Base-by-base conservation (phyloP, 306 rosid genomes). In the Vigna reflexopilosa region DNA sequence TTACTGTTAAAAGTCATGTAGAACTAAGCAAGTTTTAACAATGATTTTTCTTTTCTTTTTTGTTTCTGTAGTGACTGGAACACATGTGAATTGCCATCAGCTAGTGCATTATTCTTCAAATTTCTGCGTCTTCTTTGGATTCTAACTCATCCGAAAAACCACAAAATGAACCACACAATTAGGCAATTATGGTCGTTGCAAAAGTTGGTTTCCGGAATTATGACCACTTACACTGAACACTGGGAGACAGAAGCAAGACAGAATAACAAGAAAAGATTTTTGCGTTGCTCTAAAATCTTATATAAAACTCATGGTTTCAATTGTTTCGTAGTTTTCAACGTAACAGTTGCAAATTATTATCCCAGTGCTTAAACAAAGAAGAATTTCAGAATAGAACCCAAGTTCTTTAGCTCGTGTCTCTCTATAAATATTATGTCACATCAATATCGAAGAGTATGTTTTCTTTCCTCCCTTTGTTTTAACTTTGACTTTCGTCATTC, bases 161-260 rank as follows among this genome's bases (percentile, higher is more conserved):
- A 36, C 26, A 34, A 9, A 63, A 63, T n/a, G 8, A 63, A 63
- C 26, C 7, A 34, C 6, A 34, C 38, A 34, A 1, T 34, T 65
- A 38, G 50, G 51, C 70, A 38, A 36, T 38, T 65, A 65, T 65
- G n/a, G 30, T 64, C 28, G 15, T 38, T 65, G 50, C 15, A 65
- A n/a, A 17, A 36, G 28, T 9, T n/a, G 70, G 11, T 17, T 10
- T 38, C 5, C 17, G n/a, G 9, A 62, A 36, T 38, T 38, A 17
- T 17, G 70, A 65, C 30, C n/a, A 65, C 40, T 65, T 64, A 9
- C 69, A 36, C 1, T 36, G 26, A 34, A 64, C 49, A n/a, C 15
- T 16, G 26, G 48, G 48, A 9, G 49, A 34, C 24, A 62, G 24
- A 62, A 62, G 47, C 47, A 2, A 62, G 47, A 34, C 68, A 34